phyloP scores from a whole-genome alignment of 345 rosid species.

The Eucalyptus tenuipes region DNA sequence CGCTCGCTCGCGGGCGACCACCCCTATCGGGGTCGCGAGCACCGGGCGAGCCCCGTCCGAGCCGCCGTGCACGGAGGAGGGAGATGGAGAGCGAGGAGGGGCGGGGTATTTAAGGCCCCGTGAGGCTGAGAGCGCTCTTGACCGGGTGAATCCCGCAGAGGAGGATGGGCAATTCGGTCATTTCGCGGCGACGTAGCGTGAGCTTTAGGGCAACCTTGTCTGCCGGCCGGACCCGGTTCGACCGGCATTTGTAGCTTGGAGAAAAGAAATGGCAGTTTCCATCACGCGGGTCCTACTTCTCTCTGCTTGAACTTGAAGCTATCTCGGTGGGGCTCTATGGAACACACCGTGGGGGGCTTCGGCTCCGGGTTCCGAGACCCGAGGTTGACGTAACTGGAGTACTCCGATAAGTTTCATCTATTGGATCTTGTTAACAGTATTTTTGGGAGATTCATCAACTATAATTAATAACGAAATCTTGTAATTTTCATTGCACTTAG shows the following conservation, averaged over 20 bases:
- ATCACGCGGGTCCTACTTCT: background rate
- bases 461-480: background rate
- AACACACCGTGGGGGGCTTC: too few relatives aligned
- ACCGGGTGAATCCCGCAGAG: background rate
- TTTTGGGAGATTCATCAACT: rapidly evolving
- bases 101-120: background rate
- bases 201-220: background rate
- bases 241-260: background rate
- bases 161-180: background rate
- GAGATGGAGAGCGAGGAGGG: background rate
- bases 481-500: too few relatives aligned
- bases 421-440: background rate
- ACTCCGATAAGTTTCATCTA: too few relatives aligned
- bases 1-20: too few relatives aligned
- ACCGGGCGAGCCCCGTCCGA: background rate
- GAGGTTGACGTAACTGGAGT: too few relatives aligned
- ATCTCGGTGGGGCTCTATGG: background rate
- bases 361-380: too few relatives aligned
- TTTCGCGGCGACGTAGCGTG: background rate
- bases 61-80: background rate
- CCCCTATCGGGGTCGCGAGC: background rate
- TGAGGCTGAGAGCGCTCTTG: background rate
- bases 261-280: background rate
- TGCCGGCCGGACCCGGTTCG: background rate
- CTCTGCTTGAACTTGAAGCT: background rate